phyloP scores from a whole-genome alignment of 1,139 yeast species.

The Saccharomyces hybrid region DNA sequence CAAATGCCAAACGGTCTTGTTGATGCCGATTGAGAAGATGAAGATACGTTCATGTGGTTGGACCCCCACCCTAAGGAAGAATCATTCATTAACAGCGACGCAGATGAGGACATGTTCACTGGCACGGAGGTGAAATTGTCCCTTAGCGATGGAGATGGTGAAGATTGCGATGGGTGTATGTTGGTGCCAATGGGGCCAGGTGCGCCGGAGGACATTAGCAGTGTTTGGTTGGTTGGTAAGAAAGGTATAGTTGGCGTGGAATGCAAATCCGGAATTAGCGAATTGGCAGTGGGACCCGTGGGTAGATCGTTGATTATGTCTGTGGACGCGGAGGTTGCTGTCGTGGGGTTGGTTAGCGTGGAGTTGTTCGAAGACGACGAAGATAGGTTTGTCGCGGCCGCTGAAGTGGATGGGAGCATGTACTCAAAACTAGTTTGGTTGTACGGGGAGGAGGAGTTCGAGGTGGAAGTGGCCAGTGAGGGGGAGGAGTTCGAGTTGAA shows the following conservation, averaged over 20 bases:
- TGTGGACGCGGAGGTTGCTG: neutral
- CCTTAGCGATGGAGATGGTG: neutral
- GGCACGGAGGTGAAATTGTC: neutral
- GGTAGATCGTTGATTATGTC: neutral
- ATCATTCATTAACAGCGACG: slow-evolving; percentile 12
- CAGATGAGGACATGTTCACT: neutral
- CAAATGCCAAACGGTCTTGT: slow-evolving; percentile 24
- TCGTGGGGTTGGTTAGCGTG: neutral
- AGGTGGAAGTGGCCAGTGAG: neutral
- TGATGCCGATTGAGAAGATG: slow-evolving; percentile 16
- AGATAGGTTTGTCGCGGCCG: neutral
- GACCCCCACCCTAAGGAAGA: slow-evolving; percentile 27
- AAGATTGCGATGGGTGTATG: neutral
- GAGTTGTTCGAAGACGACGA: neutral
- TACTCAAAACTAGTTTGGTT: neutral
- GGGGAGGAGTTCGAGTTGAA: neutral
- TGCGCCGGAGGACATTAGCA: neutral
- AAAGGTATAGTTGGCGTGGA: neutral
- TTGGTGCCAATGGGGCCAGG: neutral
- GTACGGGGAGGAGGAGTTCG: neutral
- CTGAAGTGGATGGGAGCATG: neutral
- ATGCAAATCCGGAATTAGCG: neutral
- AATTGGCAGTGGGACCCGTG: neutral
- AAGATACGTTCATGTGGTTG: slow-evolving; percentile 16
- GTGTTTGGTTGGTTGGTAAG: neutral